Evolutionary conservation across 129 eudicot species (phyloP), one percentile per base, ranked within the genome.

Genomic region (Chrysanthemum makinoi): DNA sequence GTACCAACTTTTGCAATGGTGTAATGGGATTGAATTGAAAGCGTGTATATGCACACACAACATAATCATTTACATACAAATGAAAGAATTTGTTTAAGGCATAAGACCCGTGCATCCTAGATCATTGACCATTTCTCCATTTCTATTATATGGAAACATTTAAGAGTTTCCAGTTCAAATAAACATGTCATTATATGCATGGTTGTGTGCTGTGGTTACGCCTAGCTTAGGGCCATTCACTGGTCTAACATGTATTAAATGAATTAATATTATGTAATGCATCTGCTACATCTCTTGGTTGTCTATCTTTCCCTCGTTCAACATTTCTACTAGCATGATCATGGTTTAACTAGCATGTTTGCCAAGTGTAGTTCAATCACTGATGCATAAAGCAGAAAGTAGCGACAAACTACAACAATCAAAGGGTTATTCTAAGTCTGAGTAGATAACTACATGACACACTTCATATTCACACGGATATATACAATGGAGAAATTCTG

Each of bases 81-180:
- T 69, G 51, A 69, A 15, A 65, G 49, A 17, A 47, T 12, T 24
- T 5, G 2, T 43, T 65, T 16, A 69, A 30, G n/a, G 35, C 62
- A 53, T 30, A 68, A 53, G 44, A 22, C 39, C 17, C 73, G n/a
- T 35, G 51, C 62, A 69, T 69, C 62, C 63, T 69, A 53, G 62
- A 69, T n/a, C 53, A 15, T 26, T 62, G 30, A 52, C 63, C 16
- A 53, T 69, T 69, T 65, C 53, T 17, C 33, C 54, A n/a, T 33
- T 30, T 50, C 48, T 68, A 28, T 30, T 16, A 51, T 68, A 49
- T 24, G 39, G 60, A 22, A 68, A 68, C 57, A 50, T 28, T 24
- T 51, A 30, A 51, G 43, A 28, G 4, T 24, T 13, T 68, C 73
- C 61, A 68, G 28, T 51, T 68, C 49, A 68, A 46, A 68, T 51